These are phyloP conservation scores for Cercospora sp. DNA, from an alignment of 2,329 filamentous ascomycete genomes.

Conservation along the genomic window DNA sequence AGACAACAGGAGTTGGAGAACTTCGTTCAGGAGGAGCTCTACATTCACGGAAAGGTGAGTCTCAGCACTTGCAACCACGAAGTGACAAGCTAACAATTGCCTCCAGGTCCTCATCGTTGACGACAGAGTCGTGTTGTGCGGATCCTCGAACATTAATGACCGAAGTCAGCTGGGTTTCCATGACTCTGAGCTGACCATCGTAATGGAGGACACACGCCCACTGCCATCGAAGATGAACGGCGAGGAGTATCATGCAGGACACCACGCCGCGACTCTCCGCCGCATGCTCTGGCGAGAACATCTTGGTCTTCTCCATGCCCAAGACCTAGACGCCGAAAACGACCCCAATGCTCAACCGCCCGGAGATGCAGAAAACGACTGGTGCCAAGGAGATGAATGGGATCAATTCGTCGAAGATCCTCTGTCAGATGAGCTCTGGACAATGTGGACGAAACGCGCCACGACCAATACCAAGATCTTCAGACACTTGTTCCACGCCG, in stretches of 20 bases:
- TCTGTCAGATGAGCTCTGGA: conserved; percentile 57
- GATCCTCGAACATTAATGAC: conserved; percentile 76
- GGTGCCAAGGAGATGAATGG: conserved; percentile 68
- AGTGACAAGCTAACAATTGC: conserved; percentile 17
- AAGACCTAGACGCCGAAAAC: conserved; percentile 64
- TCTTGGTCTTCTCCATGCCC: conserved; percentile 75
- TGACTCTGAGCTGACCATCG: conserved; percentile 85
- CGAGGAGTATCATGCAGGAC: conserved; percentile 72
- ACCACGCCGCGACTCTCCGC: conserved; percentile 77
- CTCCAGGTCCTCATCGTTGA: conserved; percentile 70
- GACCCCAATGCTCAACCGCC: conserved; percentile 78
- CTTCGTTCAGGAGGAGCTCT: conserved; percentile 94
- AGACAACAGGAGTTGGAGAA: conserved; percentile 76
- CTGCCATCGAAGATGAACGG: conserved; percentile 78
- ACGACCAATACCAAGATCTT: conserved; percentile 73
- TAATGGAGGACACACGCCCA: conserved; percentile 78
- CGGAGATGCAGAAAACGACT: conserved; percentile 67
- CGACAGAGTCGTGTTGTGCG: conserved; percentile 77
- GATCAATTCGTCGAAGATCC: conserved; percentile 63
- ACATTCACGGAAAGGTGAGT: conserved; percentile 83
- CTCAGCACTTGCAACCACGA: not conserved
- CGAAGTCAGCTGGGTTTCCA: conserved; percentile 83
- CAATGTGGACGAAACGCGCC: conserved; percentile 69
- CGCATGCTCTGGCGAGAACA: conserved; percentile 89
- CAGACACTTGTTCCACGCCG: conserved; percentile 78